Base-by-base conservation (phyloP, 768 basidiomycete species). In the Suillus subalutaceus region DNA sequence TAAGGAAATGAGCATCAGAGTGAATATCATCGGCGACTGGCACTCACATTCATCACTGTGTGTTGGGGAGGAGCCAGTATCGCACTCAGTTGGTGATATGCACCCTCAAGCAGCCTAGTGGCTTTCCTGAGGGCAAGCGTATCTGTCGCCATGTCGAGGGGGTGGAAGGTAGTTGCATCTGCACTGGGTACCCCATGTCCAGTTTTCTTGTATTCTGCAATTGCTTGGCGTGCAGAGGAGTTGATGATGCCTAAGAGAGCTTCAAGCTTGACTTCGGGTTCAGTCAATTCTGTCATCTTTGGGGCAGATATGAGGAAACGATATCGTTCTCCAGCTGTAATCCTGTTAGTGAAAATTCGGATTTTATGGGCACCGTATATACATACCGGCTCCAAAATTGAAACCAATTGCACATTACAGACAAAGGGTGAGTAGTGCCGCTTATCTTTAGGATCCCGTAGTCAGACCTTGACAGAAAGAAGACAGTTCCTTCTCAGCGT, bases 11-110 rank as follows among this genome's bases (percentile, higher is more conserved):
- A 50, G 20, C 6, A 4, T 15, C 35, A 55, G 16, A 37, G 7
- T 12, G 30, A 16, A 55, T 3, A 35, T 52, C 20, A 48, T n/a
- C 8, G 30, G 30, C 12, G 13, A 37, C 9, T 16, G 10, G 8
- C 10, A 68, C 72, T 68, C 50, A 74, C 73, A 16, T 75, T 75
- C 15, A 68, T 67, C n/a, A 75, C 55, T 7, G 73, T 74, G 32
- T 74, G 73, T 23, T 74, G 73, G 20, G 74, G 73, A 4, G 74
- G 73, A 1, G 73, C 73, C 57, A 75, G 32, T 16, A 71, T 69
- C 2, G 69, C 70, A 64, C 72, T 75, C 18, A 75, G 48, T 44
- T 74, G 73, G 37, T 74, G 73, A 56, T 66, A 75, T n/a, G 73
- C 68, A n/a, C 73, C 73, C 38, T 74, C 73, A 41, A 74, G 73